Evolutionary conservation across 768 basidiomycete genomes (phyloP), one percentile per base, ranked within the genome.

Genomic region (Hygrophoropsis aurantiaca): DNA sequence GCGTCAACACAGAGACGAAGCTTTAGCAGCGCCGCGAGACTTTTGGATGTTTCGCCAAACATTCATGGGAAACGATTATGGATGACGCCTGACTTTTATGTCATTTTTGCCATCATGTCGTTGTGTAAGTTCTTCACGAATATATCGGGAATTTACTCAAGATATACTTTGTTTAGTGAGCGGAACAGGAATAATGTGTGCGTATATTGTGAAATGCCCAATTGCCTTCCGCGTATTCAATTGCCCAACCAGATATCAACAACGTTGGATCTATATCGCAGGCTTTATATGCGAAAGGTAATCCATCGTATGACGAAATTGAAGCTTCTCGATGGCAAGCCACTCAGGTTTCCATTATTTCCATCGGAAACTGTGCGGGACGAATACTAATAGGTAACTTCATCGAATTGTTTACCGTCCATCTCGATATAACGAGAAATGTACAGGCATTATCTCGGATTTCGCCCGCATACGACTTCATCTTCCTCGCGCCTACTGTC

Each of bases 201-300:
- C 39, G 81, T 64, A 8, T 8, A 46, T 20, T 18, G 16, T 34
- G 13, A 38, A 10, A n/a, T n/a, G 30, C 13, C 27, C 27, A 30
- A 30, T 30, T 6, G 27, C 13, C 16, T 13, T 48, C 23, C 32
- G 3, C 3, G n/a, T n/a, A n/a, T n/a, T n/a, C n/a, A 21, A 46
- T 40, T 34, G 51, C 46, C 53, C 34, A 49, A 19, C 36, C 46
- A 87, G 85, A 84, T 58, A 92, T 93, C 66, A 92, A 91, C 62
- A 92, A 93, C 52, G 88, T 85, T n/a, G 88, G 90, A 13, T 79
- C 84, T 2, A 85, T 90, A 50, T 75, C 90, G 0, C 81, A 87
- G 57, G 84, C 74, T 0, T 69, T 87, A 23, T 85, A 81, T 53
- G 78, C 82, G 3, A 72, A 83, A 45, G 77, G 76, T 6, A 75